Evolutionary conservation across 257 asterid genomes (phyloP), one percentile per base, ranked within the genome.

Genomic region (Gentiana dahurica): DNA sequence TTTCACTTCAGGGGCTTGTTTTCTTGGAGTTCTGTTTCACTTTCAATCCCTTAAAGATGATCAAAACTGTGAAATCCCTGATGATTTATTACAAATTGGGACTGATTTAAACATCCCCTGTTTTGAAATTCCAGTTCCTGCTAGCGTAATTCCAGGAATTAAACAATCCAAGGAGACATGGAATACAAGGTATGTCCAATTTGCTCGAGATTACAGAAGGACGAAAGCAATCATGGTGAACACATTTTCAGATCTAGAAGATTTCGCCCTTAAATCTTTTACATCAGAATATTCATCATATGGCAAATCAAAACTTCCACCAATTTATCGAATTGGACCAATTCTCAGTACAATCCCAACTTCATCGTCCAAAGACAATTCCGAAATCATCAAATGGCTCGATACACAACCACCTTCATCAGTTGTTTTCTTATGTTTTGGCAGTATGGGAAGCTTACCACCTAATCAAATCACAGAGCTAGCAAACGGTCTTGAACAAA

Each of bases 361-460:
- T 52, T 32, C 37, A 51, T 51, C 12, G 1, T 32, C 56, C 36
- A 36, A 4, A 2, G 36, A 52, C 3, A 24, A 5, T 52, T 41
- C 59, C 34, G 45, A 48, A 13, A 15, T 58, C 1, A 58, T 63
- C 59, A 54, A 37, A 11, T 69, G 74, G 74, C 62, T 69, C 1
- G 66, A 63, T 12, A 10, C 33, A 10, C 66, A 69, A 35, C 74
- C 66, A 8, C 1, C 12, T 24, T 63, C 56, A 2, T 69, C 74
- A 1, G 69, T 69, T 1, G 66, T 69, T n/a, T 68, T 68, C 50
- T 52, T 68, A 8, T 68, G 73, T 35, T 68, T 69, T 24, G 73
- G 73, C 44, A 68, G 68, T 48, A 44, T 53, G 24, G 69, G 69
- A 2, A 44, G 34, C 36, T 46, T 63, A 34, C 34, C 33, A 3